Percentiles rank a stretch among this genome's conserved stretches.
These are phyloP conservation scores for Pseudogymnoascus sp. DNA, from an alignment of 2,329 filamentous ascomycete species.

Conservation along the genomic window DNA sequence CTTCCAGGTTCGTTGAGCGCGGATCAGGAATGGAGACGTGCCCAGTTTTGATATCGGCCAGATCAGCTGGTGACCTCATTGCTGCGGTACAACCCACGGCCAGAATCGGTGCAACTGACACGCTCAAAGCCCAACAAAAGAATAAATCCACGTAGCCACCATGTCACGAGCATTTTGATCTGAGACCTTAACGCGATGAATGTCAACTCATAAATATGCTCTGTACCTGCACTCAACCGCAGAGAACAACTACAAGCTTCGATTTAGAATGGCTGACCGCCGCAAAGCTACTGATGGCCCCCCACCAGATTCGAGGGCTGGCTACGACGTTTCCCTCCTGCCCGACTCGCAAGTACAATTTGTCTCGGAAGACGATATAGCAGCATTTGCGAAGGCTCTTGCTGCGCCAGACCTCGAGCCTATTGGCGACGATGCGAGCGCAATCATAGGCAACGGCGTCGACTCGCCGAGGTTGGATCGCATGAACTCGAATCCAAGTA, in stretches of 20 bases:
- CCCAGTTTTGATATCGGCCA: background rate
- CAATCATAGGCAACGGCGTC: background rate
- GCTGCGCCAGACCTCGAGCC: constrained; percentile 71
- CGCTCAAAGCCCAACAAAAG: background rate
- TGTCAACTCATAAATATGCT: background rate
- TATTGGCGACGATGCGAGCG: constrained; percentile 43
- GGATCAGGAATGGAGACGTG: constrained; percentile 1
- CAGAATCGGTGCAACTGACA: constrained; percentile 6
- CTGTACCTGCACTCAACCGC: constrained; percentile 4
- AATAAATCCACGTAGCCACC: constrained; percentile 1
- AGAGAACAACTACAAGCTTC: constrained; percentile 1
- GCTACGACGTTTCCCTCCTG: constrained; percentile 61
- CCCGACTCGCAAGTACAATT: constrained; percentile 80
- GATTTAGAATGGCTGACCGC: constrained; percentile 26
- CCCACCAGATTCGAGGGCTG: constrained; percentile 53
- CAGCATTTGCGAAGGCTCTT: constrained; percentile 73
- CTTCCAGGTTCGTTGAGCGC: background rate
- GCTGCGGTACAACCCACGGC: background rate
- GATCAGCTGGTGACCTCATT: constrained; percentile 2
- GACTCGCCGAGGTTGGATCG: constrained; percentile 4
- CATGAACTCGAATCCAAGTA: background rate
- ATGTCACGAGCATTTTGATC: background rate
- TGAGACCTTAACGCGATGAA: constrained; percentile 1
- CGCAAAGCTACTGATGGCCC: constrained; percentile 38
- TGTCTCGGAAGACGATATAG: constrained; percentile 62